phyloP scores from a whole-genome alignment of 2,329 filamentous ascomycete genomes.

The Bipolaris victoriae region DNA sequence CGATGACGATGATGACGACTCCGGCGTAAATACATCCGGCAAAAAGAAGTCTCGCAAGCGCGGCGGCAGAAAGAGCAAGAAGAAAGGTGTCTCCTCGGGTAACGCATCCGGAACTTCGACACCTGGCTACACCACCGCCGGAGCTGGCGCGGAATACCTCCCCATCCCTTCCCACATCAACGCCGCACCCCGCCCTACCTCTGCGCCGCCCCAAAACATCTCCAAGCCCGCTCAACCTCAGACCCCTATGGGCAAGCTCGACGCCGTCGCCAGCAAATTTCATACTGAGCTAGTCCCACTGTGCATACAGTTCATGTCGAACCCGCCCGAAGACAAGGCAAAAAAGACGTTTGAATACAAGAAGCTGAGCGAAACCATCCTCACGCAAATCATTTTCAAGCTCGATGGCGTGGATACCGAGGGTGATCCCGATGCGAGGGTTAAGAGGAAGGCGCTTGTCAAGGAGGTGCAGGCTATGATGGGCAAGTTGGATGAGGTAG shows the following conservation, averaged over 20 bases:
- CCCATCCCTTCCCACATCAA: slow-evolving; percentile 46
- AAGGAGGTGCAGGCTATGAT: slow-evolving; percentile 71
- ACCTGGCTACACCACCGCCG: slow-evolving; percentile 45
- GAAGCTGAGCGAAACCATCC: slow-evolving; percentile 74
- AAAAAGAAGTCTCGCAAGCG: slow-evolving; percentile 46
- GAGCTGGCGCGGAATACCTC: slow-evolving; percentile 46
- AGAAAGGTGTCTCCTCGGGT: slow-evolving; percentile 50
- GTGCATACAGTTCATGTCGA: slow-evolving; percentile 65
- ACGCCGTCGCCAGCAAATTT: slow-evolving; percentile 70
- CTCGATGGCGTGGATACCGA: slow-evolving; percentile 77
- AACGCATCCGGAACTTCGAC: slow-evolving; percentile 53
- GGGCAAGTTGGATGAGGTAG: slow-evolving; percentile 64
- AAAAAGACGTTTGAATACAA: slow-evolving; percentile 77
- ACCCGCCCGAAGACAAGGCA: slow-evolving; percentile 65
- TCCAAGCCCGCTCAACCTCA: slow-evolving; percentile 37
- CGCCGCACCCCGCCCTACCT: slow-evolving; percentile 41
- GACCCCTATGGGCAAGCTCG: slow-evolving; percentile 63
- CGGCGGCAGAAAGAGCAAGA: slow-evolving; percentile 53
- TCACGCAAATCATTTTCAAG: slow-evolving; percentile 78
- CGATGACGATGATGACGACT: slow-evolving; percentile 46
- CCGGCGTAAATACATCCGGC: slow-evolving; percentile 34
- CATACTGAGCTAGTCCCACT: slow-evolving; percentile 68
- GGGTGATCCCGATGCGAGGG: slow-evolving; percentile 68
- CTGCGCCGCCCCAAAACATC: slow-evolving; percentile 40
- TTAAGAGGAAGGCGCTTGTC: slow-evolving; percentile 74